Evolutionary conservation across 345 rosid genomes (phyloP).

Genomic region (Leavenworthia alabamica): DNA sequence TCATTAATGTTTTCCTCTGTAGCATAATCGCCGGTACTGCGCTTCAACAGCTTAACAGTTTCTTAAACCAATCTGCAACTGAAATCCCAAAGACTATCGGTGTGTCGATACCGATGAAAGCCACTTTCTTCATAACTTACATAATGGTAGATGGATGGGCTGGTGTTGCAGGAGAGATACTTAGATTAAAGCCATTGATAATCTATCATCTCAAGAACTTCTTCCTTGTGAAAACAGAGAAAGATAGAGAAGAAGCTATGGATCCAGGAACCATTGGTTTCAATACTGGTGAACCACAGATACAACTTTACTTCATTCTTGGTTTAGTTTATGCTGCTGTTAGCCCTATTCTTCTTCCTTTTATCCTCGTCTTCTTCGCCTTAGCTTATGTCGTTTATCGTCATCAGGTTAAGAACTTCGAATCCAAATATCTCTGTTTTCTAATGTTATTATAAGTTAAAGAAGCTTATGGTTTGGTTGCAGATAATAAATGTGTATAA

Average conservation of each 20-base stretch:
- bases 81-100: constrained; percentile 87
- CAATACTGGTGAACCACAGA: constrained; percentile 88
- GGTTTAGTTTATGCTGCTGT: constrained; percentile 91
- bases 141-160: too few relatives aligned
- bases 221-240: too few relatives aligned
- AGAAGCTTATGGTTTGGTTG: background rate
- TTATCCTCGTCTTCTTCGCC: constrained; percentile 69
- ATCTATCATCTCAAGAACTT: too few relatives aligned
- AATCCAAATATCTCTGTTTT: background rate
- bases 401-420: constrained; percentile 55
- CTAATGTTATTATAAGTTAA: background rate
- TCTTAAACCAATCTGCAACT: constrained; percentile 77
- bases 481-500: constrained; percentile 88
- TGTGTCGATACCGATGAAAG: constrained; percentile 91
- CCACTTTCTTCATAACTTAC: too few relatives aligned
- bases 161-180: too few relatives aligned
- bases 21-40: constrained; percentile 92
- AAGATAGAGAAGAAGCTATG: constrained; percentile 94
- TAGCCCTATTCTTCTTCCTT: constrained; percentile 83
- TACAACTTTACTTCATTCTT: constrained; percentile 89
- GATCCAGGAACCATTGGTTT: constrained; percentile 92
- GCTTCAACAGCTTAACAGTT: constrained; percentile 77
- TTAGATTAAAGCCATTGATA: too few relatives aligned
- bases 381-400: constrained; percentile 84
- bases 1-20: constrained; percentile 91